A percentile compares a stretch with the other conserved stretches of the same genome.
These are phyloP conservation scores for Isabelozyma rhagii DNA, from an alignment of 805 yeast genomes.

Conservation along the genomic window DNA sequence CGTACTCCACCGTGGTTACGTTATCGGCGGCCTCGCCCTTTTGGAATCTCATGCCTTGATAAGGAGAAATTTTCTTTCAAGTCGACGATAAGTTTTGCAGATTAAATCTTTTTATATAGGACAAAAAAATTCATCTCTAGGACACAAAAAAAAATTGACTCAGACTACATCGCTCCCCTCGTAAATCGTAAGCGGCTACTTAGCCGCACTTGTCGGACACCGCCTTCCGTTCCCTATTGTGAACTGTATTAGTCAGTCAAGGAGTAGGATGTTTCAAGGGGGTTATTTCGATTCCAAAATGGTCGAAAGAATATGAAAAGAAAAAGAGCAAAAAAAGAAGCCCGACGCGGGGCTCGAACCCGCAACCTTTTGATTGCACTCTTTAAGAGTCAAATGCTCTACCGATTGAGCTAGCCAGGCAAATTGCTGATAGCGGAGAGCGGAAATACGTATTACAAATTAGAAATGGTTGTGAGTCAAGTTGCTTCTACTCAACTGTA, in stretches of 20 bases:
- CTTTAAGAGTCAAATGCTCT: constrained; percentile 12
- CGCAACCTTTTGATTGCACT: constrained; percentile 12
- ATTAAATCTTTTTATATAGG: background rate
- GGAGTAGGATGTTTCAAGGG: no score
- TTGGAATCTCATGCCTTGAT: background rate
- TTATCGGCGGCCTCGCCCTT: background rate
- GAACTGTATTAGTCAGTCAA: no score
- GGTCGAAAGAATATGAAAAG: background rate
- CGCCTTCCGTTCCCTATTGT: background rate
- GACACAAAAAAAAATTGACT: background rate
- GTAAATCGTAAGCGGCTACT: background rate
- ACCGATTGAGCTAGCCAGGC: constrained; percentile 15
- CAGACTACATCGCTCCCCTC: background rate
- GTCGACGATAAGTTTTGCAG: no score
- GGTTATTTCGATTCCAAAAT: background rate
- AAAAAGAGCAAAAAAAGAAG: constrained; percentile 4
- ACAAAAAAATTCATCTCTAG: background rate
- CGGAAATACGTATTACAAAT: no score
- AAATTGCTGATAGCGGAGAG: background rate
- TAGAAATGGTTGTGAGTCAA: no score
- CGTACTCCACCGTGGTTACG: background rate
- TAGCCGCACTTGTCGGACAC: no score
- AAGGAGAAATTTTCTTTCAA: no score
- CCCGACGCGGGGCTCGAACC: constrained; percentile 18
- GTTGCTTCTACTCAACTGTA: background rate